phyloP scores from a whole-genome alignment of 208 protist species.

The Leishmania gerbilli region DNA sequence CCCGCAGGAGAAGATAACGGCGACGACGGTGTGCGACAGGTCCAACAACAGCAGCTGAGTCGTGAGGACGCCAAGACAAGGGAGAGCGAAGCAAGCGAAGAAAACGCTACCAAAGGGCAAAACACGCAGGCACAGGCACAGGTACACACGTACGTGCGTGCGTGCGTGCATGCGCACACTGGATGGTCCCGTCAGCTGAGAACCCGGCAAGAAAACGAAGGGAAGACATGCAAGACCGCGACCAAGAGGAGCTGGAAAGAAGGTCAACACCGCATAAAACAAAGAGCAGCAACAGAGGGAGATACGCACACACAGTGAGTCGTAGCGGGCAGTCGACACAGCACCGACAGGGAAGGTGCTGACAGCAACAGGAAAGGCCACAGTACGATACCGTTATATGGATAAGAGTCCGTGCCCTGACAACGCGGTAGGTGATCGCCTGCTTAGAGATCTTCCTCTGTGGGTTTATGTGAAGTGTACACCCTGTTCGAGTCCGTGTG shows the following conservation, averaged over 20 bases:
- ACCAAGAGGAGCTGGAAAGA: background rate
- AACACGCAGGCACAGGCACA: conserved; percentile 4
- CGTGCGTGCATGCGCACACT: background rate
- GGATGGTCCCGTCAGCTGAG: no score
- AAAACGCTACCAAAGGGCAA: background rate
- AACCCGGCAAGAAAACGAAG: no score
- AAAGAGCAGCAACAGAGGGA: background rate
- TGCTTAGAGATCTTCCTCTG: background rate
- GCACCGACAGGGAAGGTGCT: background rate
- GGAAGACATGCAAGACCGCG: background rate
- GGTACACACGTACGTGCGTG: background rate
- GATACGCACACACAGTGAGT: background rate
- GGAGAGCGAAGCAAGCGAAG: background rate
- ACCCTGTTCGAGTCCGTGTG: background rate
- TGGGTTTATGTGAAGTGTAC: background rate
- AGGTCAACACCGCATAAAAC: background rate
- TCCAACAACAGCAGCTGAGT: background rate
- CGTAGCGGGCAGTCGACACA: background rate
- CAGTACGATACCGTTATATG: background rate
- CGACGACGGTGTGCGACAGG: background rate
- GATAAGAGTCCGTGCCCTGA: background rate
- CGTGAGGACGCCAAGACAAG: background rate
- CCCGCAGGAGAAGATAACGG: background rate
- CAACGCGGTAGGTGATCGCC: background rate
- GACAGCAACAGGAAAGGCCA: background rate